Base-by-base conservation (phyloP, 2,329 filamentous ascomycete genomes). In the Verticillium zaregamsianum region DNA sequence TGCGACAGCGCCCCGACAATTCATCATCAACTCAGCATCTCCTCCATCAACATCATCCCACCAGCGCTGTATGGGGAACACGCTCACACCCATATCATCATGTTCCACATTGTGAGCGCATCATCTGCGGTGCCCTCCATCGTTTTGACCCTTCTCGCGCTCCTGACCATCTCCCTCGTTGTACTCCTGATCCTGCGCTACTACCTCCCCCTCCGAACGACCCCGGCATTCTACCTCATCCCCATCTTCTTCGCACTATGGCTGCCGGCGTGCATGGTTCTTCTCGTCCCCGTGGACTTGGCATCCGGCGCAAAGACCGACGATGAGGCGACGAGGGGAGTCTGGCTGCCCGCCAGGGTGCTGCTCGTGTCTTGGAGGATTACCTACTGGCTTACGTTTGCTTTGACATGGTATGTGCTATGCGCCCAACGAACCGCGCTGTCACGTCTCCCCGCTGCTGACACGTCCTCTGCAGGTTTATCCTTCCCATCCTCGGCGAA, bases 201-300 rank as follows among this genome's bases (percentile, higher is more conserved):
- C 79, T 99, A 93, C 77, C 86, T 99, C 11, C 94, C 94, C 3
- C 83, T 99, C 37, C 92, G 95, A 68, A 88, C 90, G 7, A 98
- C 95, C 1, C 94, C 95, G 1, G 91, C 89, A 63, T 97, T 96
- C 76, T 88, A 98, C 58, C 84, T 93, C 58, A 84, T 97, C 2
- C 94, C 95, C 39, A 92, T 99, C 65, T 99, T 99, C 79, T 90
- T 99, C 67, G 92, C 94, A n/a, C 84, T 99, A 68, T 93, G 92
- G 71, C 86, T 99, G 6, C 96, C 95, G 12, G 92, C 92, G 56
- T 93, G 91, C 74, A 94, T 96, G 70, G 87, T 98, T 28, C 82
- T 99, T 28, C 86, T 99, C 25, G 93, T 99, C 7, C 95, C 95
- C 5, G 96, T 99, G 74, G 95, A 99, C 76, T 87, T 99, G 67